Evolutionary conservation across 257 asterid genomes (phyloP).

Genomic region (Solanum habrochaites): DNA sequence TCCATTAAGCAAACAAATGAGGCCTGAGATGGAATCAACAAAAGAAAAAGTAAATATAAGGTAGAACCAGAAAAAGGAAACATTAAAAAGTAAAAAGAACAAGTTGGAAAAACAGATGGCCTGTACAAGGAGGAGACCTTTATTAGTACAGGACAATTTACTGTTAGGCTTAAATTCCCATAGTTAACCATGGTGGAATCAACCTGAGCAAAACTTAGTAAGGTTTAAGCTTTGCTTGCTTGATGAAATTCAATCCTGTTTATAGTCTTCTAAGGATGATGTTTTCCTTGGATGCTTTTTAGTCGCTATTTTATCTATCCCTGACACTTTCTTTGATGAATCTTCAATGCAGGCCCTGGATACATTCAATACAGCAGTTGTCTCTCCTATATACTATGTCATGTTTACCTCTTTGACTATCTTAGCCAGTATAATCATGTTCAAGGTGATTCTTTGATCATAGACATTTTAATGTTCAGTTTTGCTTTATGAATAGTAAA

Average conservation of each 20-base stretch:
- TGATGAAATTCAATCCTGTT: background rate
- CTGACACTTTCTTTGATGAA: background rate
- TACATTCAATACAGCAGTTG: background rate
- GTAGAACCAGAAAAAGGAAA: background rate
- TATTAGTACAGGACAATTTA: background rate
- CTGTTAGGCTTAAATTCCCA: background rate
- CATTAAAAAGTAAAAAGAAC: background rate
- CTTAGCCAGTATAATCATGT: conserved; percentile 94
- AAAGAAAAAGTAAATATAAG: background rate
- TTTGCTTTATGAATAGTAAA: background rate
- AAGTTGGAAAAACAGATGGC: background rate
- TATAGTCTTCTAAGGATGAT: background rate
- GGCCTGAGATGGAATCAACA: background rate
- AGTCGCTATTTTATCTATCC: background rate
- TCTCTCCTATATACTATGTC: background rate
- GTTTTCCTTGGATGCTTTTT: background rate
- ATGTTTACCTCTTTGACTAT: conserved; percentile 38
- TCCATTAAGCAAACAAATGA: background rate
- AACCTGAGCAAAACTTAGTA: background rate
- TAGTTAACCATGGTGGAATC: background rate
- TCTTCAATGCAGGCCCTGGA: background rate
- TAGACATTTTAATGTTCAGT: background rate
- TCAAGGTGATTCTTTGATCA: conserved; percentile 55
- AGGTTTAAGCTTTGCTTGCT: background rate
- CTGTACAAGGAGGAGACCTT: background rate